phyloP scores from a whole-genome alignment of 768 basidiomycete species.

The Fistulinella prunicolor region DNA sequence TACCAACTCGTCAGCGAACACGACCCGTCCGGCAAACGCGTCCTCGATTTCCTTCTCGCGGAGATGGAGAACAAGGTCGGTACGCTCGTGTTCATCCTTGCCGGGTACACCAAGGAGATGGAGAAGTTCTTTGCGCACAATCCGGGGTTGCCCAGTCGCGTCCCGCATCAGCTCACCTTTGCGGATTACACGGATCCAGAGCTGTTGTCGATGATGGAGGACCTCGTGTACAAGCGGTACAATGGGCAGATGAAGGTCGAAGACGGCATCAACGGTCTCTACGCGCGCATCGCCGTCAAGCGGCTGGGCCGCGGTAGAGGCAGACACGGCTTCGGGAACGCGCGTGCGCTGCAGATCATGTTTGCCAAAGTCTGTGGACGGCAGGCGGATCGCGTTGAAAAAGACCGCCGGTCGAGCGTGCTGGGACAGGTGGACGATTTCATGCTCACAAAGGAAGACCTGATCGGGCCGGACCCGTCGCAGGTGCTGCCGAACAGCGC shows the following conservation, averaged over 20 bases:
- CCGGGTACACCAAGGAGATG: constrained; percentile 72
- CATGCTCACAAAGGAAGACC: constrained; percentile 48
- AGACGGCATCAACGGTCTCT: constrained; percentile 53
- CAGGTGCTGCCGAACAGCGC: constrained; percentile 42
- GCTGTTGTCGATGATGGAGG: constrained; percentile 52
- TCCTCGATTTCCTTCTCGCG: constrained; percentile 67
- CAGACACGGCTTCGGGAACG: constrained; percentile 63
- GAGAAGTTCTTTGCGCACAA: constrained; percentile 78
- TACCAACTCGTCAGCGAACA: constrained; percentile 59
- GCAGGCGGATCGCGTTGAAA: constrained; percentile 49
- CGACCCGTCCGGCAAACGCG: constrained; percentile 50
- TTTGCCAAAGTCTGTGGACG: constrained; percentile 47
- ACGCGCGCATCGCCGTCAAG: constrained; percentile 53
- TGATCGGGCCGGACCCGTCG: constrained; percentile 66
- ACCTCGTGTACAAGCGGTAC: constrained; percentile 45
- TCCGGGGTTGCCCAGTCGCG: constrained; percentile 64
- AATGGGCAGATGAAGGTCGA: constrained; percentile 54
- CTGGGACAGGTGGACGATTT: constrained; percentile 54
- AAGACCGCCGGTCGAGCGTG: constrained; percentile 40
- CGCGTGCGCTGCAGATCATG: constrained; percentile 56
- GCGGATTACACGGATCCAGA: constrained; percentile 60
- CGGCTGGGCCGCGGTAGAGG: constrained; percentile 63
- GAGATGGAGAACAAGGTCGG: constrained; percentile 75
- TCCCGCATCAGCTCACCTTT: constrained; percentile 60
- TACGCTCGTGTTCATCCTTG: constrained; percentile 65